phyloP scores from a whole-genome alignment of 2,329 filamentous ascomycete genomes.

The Neocatenulostroma microsporum region DNA sequence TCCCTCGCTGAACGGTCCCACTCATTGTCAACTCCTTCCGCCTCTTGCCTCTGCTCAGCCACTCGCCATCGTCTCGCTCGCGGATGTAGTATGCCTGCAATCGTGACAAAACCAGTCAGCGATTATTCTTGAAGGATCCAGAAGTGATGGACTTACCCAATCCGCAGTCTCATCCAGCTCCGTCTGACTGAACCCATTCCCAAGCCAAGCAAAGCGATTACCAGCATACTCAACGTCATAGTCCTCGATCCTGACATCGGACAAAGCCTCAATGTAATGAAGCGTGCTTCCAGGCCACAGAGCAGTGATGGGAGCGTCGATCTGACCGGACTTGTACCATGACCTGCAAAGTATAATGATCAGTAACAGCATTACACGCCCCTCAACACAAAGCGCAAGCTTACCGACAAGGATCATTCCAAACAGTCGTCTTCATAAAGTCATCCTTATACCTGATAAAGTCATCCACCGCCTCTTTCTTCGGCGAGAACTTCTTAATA shows the following conservation, averaged over 20 bases:
- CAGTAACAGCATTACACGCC: too few relatives aligned
- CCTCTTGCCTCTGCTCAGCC: constrained; percentile 13
- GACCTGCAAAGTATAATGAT: constrained; percentile 14
- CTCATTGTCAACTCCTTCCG: constrained; percentile 13
- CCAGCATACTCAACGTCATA: constrained; percentile 8
- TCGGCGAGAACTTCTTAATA: constrained; percentile 11
- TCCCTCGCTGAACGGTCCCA: constrained; percentile 10
- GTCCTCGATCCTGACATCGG: constrained; percentile 6
- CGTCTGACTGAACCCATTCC: constrained; percentile 15
- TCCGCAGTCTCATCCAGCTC: constrained; percentile 13
- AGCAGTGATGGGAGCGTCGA: constrained; percentile 25
- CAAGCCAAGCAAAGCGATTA: constrained; percentile 13
- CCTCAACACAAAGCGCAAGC: too few relatives aligned
- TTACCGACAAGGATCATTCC: constrained; percentile 9
- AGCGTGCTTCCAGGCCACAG: constrained; percentile 22
- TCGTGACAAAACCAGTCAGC: neutral
- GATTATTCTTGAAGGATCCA: neutral
- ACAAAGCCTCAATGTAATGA: constrained; percentile 14
- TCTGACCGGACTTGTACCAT: constrained; percentile 25
- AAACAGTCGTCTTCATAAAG: constrained; percentile 13
- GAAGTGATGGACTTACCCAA: constrained; percentile 2
- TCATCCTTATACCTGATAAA: constrained; percentile 10
- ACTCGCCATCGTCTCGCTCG: constrained; percentile 13
- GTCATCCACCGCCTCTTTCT: constrained; percentile 8
- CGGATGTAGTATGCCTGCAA: too few relatives aligned